These are phyloP conservation scores for Fusarium sp. DNA, from an alignment of 2,329 filamentous ascomycete species.

Conservation along the genomic window DNA sequence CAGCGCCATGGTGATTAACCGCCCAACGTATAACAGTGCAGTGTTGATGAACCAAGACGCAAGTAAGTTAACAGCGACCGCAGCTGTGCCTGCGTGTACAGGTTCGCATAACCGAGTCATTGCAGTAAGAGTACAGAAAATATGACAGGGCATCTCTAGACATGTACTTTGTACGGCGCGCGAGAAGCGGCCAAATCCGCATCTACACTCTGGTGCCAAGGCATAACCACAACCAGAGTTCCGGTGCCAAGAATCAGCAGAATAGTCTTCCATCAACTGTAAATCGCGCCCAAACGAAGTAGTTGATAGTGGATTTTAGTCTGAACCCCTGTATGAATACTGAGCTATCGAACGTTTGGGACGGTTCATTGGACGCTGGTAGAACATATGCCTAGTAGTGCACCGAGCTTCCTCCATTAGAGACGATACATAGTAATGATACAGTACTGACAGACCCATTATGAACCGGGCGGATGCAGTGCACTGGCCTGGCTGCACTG, in stretches of 20 bases:
- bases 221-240: conserved; percentile 2
- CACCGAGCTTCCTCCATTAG: conserved; percentile 18
- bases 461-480: conserved; percentile 11
- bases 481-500: neutral
- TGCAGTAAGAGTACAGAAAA: neutral
- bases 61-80: neutral
- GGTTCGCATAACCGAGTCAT: neutral
- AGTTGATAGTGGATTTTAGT: conserved; percentile 37
- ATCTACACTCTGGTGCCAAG: conserved; percentile 18
- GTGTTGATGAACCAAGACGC: neutral
- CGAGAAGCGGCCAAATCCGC: conserved; percentile 31
- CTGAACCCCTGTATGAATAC: conserved; percentile 20
- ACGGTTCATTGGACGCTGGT: conserved; percentile 40
- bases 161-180: conserved; percentile 8
- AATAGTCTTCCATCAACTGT: conserved; percentile 28
- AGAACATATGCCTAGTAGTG: neutral
- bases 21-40: conserved; percentile 9
- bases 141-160: neutral
- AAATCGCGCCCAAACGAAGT: conserved; percentile 21
- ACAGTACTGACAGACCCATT: conserved; percentile 4
- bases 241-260: conserved; percentile 21
- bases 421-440: neutral
- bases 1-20: neutral
- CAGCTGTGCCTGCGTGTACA: neutral
- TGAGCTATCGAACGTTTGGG: conserved; percentile 30